Conservation (phyloP, 2,329 filamentous ascomycete species). For the Apiospora hydei region DNA sequence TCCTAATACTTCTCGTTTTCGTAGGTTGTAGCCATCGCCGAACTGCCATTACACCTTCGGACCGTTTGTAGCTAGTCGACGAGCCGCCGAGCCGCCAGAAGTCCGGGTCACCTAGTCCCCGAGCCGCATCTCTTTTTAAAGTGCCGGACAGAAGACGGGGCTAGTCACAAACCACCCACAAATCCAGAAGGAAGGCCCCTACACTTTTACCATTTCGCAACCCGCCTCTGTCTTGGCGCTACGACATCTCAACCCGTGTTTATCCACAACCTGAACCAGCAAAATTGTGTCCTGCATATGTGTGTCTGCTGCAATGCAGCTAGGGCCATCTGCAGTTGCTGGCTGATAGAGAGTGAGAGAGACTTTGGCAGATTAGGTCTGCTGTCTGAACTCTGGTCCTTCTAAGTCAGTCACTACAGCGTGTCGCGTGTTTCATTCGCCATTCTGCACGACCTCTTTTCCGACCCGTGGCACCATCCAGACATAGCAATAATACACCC, state of each 20-base stretch:
- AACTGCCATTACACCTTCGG: background rate
- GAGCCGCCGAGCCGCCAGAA: background rate
- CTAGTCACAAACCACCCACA: background rate
- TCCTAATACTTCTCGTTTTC: background rate
- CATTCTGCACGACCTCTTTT: background rate
- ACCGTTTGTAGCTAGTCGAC: background rate
- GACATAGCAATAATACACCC: background rate
- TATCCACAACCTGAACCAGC: background rate
- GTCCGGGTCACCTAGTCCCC: background rate
- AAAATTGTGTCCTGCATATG: background rate
- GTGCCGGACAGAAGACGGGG: background rate
- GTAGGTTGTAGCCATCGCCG: background rate
- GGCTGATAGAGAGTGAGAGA: background rate
- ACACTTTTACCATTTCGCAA: background rate
- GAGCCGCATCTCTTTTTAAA: too few species aligned
- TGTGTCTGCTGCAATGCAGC: slow-evolving; percentile 2
- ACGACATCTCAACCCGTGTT: background rate
- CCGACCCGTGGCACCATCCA: background rate
- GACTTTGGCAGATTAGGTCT: background rate
- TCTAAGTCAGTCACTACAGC: background rate
- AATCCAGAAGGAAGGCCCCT: background rate
- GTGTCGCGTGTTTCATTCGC: background rate
- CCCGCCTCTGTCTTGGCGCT: background rate
- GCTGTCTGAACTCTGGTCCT: background rate
- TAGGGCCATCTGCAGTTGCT: background rate